phyloP scores from a whole-genome alignment of 2,329 filamentous ascomycete species.

The Hypoxylon sp. region DNA sequence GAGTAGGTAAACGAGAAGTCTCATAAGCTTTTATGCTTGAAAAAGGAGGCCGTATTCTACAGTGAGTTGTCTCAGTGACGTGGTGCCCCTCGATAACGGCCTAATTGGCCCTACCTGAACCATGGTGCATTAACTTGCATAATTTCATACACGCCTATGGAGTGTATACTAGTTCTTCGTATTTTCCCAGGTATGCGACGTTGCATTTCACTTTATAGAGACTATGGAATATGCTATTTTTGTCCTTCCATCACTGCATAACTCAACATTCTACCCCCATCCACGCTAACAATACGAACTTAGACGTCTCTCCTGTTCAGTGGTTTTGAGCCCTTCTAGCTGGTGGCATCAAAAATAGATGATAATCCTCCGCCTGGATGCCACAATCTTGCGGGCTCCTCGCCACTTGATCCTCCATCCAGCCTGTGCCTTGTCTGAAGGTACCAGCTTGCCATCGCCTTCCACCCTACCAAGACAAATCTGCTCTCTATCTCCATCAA shows the following conservation, averaged over 20 bases:
- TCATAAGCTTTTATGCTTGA: conserved; percentile 1
- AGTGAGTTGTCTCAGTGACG: conserved; percentile 3
- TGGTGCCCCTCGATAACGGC: conserved; percentile 8
- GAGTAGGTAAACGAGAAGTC: not conserved
- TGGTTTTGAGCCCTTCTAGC: not conserved
- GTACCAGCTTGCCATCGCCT: conserved; percentile 28
- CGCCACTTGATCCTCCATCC: conserved; percentile 34
- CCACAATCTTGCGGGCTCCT: conserved; percentile 24
- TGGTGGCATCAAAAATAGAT: conserved; percentile 22
- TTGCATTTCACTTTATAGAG: not conserved
- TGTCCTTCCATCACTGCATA: not conserved
- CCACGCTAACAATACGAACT: not conserved
- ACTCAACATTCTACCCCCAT: conserved; percentile 1
- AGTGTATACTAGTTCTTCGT: not conserved
- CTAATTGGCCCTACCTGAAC: conserved; percentile 14
- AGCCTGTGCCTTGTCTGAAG: conserved; percentile 33
- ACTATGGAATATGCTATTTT: not conserved
- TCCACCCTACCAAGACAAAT: conserved; percentile 29
- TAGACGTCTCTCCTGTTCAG: not conserved
- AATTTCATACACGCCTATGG: conserved; percentile 23
- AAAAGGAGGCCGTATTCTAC: conserved; percentile 3
- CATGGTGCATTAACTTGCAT: conserved; percentile 20
- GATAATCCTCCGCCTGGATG: conserved; percentile 19
- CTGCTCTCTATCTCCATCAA: conserved; percentile 27
- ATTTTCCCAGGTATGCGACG: not conserved